Conservation (phyloP, 257 asterid species). For the Primulina huaijiensis region DNA sequence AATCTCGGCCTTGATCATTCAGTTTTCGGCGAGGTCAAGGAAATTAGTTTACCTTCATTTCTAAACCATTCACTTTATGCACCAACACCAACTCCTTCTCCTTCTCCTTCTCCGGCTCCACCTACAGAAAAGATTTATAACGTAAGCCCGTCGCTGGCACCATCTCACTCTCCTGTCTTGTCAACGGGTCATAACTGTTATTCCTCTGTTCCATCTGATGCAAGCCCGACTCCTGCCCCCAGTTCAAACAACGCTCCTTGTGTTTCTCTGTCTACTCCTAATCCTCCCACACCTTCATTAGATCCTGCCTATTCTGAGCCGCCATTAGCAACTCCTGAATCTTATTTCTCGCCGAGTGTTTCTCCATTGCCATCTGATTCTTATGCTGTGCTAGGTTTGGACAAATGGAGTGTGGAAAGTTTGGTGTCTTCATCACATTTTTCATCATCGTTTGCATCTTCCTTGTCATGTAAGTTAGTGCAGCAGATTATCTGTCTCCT, state of each 20-base stretch:
- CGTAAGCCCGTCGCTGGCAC: slow-evolving; percentile 35
- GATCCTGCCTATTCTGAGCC: background rate
- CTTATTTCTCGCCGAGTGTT: background rate
- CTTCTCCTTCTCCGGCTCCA: slow-evolving; percentile 37
- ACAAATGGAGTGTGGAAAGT: background rate
- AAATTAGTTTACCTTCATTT: slow-evolving; percentile 61
- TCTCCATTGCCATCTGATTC: background rate
- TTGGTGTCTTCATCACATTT: background rate
- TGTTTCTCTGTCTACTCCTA: slow-evolving; percentile 19
- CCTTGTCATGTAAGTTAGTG: no score
- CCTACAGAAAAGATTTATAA: slow-evolving; percentile 26
- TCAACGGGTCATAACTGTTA: slow-evolving; percentile 36
- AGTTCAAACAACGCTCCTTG: slow-evolving; percentile 22
- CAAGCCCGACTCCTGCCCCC: slow-evolving; percentile 29
- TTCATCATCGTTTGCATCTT: no score
- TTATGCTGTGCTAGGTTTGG: background rate
- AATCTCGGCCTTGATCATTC: slow-evolving; percentile 82
- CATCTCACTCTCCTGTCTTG: slow-evolving; percentile 40
- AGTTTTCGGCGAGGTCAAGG: slow-evolving; percentile 78
- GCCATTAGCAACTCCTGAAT: background rate
- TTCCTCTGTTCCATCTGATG: slow-evolving; percentile 31
- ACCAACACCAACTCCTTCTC: slow-evolving; percentile 49
- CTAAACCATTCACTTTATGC: slow-evolving; percentile 46
- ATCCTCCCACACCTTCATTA: no score
- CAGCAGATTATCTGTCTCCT: no score